phyloP scores from a whole-genome alignment of 2,329 filamentous ascomycete genomes.

The Pestalotiopsis sp. region DNA sequence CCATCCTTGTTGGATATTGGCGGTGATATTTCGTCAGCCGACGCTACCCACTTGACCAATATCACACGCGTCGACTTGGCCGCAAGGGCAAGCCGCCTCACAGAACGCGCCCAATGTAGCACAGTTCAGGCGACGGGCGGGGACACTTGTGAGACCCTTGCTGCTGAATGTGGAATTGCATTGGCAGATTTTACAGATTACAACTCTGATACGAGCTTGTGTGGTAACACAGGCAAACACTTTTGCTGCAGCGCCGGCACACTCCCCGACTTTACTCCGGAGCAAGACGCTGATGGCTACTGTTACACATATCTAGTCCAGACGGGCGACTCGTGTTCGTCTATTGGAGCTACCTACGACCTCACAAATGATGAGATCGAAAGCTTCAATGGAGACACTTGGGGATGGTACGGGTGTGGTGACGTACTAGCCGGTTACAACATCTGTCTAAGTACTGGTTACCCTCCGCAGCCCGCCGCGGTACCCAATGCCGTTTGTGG shows the following conservation, averaged over 20 bases:
- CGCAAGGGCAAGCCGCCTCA: no score
- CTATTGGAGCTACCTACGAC: constrained; percentile 26
- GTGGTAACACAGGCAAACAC: constrained; percentile 32
- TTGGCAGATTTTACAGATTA: constrained; percentile 27
- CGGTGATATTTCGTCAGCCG: no score
- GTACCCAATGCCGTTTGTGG: constrained; percentile 24
- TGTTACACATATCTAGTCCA: constrained; percentile 37
- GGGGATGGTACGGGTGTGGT: constrained; percentile 24
- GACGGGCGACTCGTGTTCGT: constrained; percentile 34
- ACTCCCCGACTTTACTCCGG: constrained; percentile 35
- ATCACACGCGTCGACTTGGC: no score
- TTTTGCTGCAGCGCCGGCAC: constrained; percentile 41
- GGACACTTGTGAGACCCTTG: constrained; percentile 28
- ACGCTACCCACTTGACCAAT: no score
- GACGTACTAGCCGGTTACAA: constrained; percentile 16
- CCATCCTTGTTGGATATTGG: not conserved
- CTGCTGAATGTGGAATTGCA: constrained; percentile 27
- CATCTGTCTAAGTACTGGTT: constrained; percentile 27
- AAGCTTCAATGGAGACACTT: constrained; percentile 24
- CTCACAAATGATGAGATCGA: constrained; percentile 22
- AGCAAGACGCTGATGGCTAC: constrained; percentile 36
- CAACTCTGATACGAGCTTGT: constrained; percentile 33
- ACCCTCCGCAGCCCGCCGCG: constrained; percentile 22
- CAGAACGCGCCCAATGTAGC: no score
- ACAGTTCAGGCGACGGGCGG: constrained; percentile 16